These are phyloP conservation scores for Grosmannia clavigera DNA, from an alignment of 2,329 filamentous ascomycete genomes.

Conservation along the genomic window DNA sequence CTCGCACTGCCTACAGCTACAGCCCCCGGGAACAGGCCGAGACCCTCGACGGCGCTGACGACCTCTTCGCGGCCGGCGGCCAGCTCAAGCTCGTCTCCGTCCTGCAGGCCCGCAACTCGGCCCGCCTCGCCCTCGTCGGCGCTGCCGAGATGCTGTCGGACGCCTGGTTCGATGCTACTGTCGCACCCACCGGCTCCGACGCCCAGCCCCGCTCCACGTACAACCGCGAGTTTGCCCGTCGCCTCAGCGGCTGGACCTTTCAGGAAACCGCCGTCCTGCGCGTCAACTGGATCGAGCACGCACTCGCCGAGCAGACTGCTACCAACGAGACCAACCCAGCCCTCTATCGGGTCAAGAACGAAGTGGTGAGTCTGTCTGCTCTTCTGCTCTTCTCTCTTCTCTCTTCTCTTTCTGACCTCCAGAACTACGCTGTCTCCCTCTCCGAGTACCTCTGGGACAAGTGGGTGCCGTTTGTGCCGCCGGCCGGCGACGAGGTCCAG, in stretches of 20 bases:
- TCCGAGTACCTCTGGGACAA: constrained; percentile 71
- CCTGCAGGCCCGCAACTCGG: constrained; percentile 86
- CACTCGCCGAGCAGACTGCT: constrained; percentile 43
- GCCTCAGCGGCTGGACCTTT: constrained; percentile 89
- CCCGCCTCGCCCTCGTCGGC: constrained; percentile 74
- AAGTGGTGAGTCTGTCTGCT: constrained; percentile 60
- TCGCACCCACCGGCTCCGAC: constrained; percentile 44
- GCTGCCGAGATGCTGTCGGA: constrained; percentile 80
- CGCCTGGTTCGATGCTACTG: constrained; percentile 74
- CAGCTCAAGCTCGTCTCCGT: constrained; percentile 79
- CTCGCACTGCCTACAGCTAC: constrained; percentile 81
- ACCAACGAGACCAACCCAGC: constrained; percentile 59
- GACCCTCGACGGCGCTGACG: constrained; percentile 49
- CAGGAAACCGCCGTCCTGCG: constrained; percentile 83
- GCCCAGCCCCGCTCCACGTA: constrained; percentile 45
- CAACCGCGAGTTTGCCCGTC: constrained; percentile 77
- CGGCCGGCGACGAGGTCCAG: constrained; percentile 63
- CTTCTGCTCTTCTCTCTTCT: not conserved
- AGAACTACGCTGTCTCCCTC: constrained; percentile 79
- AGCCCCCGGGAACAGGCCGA: constrained; percentile 77
- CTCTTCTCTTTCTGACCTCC: not conserved
- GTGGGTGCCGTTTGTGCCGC: constrained; percentile 61
- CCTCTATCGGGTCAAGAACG: constrained; percentile 93
- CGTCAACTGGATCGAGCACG: constrained; percentile 74
- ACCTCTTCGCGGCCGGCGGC: constrained; percentile 69